A percentile compares a stretch with the other conserved stretches of the same genome.
These are phyloP conservation scores for Suillus bovinus DNA, from an alignment of 768 basidiomycete genomes.

Conservation along the genomic window DNA sequence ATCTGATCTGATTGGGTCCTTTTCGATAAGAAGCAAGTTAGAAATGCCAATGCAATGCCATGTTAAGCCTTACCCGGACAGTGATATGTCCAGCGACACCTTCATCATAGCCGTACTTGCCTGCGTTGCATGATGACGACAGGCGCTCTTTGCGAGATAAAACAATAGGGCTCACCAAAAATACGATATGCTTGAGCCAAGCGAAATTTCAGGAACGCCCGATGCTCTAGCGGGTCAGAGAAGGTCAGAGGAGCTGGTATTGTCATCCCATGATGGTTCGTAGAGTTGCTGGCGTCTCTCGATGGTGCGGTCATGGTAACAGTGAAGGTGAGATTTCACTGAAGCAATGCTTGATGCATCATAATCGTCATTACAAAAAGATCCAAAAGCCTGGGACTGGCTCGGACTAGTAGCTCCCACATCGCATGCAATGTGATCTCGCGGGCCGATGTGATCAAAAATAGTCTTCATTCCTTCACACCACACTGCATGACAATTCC, in stretches of 20 bases:
- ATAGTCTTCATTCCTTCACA: too few species aligned
- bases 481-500: too few species aligned
- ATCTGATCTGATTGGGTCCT: constrained; percentile 42
- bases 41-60: too few species aligned
- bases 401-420: too few species aligned
- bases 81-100: constrained; percentile 55
- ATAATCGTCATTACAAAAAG: too few species aligned
- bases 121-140: constrained; percentile 19
- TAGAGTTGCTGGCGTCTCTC: neutral
- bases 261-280: too few species aligned
- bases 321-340: neutral
- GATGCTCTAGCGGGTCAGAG: constrained; percentile 35
- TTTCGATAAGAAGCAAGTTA: neutral
- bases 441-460: too few species aligned
- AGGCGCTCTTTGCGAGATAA: neutral
- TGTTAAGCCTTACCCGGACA: constrained; percentile 33
- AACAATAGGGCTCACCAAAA: constrained; percentile 34
- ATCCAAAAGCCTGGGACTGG: too few species aligned
- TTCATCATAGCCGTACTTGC: constrained; percentile 44
- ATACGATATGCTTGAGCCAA: constrained; percentile 48
- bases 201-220: constrained; percentile 45
- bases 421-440: too few species aligned
- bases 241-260: constrained; percentile 29
- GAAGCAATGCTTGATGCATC: too few species aligned
- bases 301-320: neutral